Conservation (phyloP, 2,329 filamentous ascomycete species). For the Ophiostoma tasmaniense region DNA sequence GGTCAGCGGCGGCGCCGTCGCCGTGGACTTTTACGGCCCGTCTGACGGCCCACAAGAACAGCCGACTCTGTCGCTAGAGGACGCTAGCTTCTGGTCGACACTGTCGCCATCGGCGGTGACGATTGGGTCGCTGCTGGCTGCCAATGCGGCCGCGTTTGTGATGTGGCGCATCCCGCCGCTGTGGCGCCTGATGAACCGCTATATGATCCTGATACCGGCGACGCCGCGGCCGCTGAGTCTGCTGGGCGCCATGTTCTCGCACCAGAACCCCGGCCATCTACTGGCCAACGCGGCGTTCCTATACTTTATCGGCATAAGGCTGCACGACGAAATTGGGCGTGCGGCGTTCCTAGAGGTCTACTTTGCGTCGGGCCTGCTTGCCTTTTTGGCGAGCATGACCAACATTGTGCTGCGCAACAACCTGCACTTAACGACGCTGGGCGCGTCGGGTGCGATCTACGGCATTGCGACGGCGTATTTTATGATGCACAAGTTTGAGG, state of each 20-base stretch:
- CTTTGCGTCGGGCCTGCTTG: slow-evolving; percentile 48
- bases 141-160: slow-evolving; percentile 49
- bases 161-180: slow-evolving; percentile 56
- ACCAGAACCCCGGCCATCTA: slow-evolving; percentile 55
- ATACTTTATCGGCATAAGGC: slow-evolving; percentile 55
- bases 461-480: slow-evolving; percentile 56
- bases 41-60: background rate
- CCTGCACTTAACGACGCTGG: slow-evolving; percentile 47
- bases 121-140: slow-evolving; percentile 49
- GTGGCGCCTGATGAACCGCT: slow-evolving; percentile 59
- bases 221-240: slow-evolving; percentile 55
- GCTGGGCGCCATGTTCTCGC: slow-evolving; percentile 60
- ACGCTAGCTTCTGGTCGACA: slow-evolving; percentile 48
- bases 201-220: slow-evolving; percentile 57
- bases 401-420: slow-evolving; percentile 39
- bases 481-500: slow-evolving; percentile 48
- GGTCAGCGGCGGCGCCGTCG: slow-evolving; percentile 34
- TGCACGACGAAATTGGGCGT: slow-evolving; percentile 64
- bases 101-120: slow-evolving; percentile 56
- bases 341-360: slow-evolving; percentile 62
- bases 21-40: background rate
- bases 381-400: slow-evolving; percentile 50
- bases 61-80: slow-evolving; percentile 5
- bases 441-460: slow-evolving; percentile 57
- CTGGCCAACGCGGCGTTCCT: slow-evolving; percentile 56